Conservation (phyloP, 2,329 filamentous ascomycete species). For the Macrophomina pseudophaseolina region DNA sequence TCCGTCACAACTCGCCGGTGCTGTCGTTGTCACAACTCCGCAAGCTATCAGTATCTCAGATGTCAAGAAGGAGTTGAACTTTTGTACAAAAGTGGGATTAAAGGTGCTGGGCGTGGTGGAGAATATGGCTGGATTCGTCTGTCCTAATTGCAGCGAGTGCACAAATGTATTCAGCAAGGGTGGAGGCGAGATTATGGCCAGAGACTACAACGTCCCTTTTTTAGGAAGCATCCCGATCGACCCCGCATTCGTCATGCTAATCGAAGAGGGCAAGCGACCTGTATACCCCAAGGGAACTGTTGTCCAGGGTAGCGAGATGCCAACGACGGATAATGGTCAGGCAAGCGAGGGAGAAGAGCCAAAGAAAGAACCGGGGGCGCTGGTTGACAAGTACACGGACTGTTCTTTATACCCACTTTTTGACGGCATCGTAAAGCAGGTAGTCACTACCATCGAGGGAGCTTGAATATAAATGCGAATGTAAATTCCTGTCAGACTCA, state of each 20-base stretch:
- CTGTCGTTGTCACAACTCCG: conserved; percentile 93
- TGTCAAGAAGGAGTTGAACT: conserved; percentile 93
- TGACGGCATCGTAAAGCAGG: conserved; percentile 63
- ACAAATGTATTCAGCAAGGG: conserved; percentile 93
- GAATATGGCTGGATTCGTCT: conserved; percentile 96
- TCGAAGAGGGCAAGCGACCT: conserved; percentile 75
- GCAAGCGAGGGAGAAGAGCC: conserved; percentile 33
- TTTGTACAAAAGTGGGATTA: conserved; percentile 83
- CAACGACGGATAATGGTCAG: conserved; percentile 31
- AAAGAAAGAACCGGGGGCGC: conserved; percentile 40
- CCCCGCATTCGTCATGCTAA: conserved; percentile 83
- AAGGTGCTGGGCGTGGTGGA: conserved; percentile 87
- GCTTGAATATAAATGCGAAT: background rate
- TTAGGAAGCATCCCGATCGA: conserved; percentile 90
- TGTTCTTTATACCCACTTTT: conserved; percentile 76
- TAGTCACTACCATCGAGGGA: conserved; percentile 47
- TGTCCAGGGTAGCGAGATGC: conserved; percentile 29
- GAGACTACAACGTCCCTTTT: conserved; percentile 82
- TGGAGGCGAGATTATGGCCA: conserved; percentile 86
- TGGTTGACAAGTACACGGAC: conserved; percentile 74
- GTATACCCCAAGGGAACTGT: conserved; percentile 71
- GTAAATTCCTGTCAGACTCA: too few relatives aligned
- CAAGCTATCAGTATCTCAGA: conserved; percentile 93
- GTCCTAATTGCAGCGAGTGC: conserved; percentile 76
- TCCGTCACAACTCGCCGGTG: conserved; percentile 76